Evolutionary conservation across 306 rosid genomes (phyloP).

Genomic region (Gleditsia sinensis): DNA sequence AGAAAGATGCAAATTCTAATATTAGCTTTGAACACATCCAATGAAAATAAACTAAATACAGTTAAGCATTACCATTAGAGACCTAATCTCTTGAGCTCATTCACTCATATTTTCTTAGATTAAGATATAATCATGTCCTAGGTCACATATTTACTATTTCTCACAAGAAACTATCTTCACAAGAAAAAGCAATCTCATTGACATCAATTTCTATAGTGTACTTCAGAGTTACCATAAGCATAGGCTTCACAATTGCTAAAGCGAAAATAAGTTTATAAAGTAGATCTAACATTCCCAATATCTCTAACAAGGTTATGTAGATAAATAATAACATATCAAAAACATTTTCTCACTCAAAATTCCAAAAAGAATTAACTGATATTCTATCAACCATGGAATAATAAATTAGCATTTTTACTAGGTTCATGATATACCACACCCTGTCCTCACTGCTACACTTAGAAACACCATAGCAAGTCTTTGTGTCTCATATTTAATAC

Average conservation of each 20-base stretch:
- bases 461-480: neutral
- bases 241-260: neutral
- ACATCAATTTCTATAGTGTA: neutral
- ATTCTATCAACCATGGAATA: no score
- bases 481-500: neutral
- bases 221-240: neutral
- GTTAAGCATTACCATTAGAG: neutral
- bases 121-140: neutral
- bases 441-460: neutral
- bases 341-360: neutral
- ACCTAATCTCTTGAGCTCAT: constrained; percentile 2
- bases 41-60: constrained; percentile 16
- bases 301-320: neutral
- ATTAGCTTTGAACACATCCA: constrained; percentile 24
- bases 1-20: constrained; percentile 20
- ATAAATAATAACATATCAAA: neutral
- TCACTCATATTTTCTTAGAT: neutral
- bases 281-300: neutral
- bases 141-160: neutral
- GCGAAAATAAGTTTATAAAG: neutral
- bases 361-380: neutral
- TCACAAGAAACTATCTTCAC: neutral
- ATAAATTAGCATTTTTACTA: neutral
- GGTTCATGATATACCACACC: neutral
- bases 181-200: neutral